Evolutionary conservation across 2,329 filamentous ascomycete species (phyloP).

Genomic region (Trichoderma pleuroti): DNA sequence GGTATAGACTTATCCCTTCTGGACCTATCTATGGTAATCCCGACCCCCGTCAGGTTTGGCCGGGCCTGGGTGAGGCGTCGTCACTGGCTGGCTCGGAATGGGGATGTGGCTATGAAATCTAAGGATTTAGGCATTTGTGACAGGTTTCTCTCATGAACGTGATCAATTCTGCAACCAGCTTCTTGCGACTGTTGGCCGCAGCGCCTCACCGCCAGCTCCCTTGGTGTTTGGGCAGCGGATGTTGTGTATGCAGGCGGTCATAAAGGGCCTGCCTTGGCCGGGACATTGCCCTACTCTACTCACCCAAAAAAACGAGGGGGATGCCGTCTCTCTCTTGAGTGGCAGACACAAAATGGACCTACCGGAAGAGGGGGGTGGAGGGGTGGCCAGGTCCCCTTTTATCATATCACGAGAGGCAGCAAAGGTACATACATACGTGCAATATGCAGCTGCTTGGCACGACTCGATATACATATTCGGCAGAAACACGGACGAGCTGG

Average conservation of each 20-base stretch:
- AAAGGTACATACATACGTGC: not conserved
- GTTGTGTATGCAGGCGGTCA: not conserved
- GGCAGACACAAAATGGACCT: not conserved
- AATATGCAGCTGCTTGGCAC: not conserved
- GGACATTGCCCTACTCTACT: not conserved
- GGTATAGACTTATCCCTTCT: not conserved
- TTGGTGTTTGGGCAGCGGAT: not conserved
- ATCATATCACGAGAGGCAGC: conserved; percentile 11
- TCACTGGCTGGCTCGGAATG: conserved; percentile 2
- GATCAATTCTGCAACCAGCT: not conserved
- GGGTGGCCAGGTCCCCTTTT: conserved; percentile 1
- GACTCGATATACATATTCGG: not conserved
- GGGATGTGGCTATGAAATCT: conserved; percentile 10
- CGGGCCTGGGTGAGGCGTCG: conserved; percentile 1
- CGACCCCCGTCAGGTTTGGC: not conserved
- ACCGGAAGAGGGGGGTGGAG: not conserved
- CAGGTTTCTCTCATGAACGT: not conserved
- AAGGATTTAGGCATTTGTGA: conserved; percentile 8
- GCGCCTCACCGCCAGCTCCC: conserved; percentile 2
- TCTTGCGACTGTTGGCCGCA: not conserved
- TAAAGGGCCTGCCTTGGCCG: not conserved
- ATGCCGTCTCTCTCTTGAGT: not conserved
- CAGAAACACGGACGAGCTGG: conserved; percentile 3
- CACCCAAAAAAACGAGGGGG: not conserved
- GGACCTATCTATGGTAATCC: not conserved